Conservation (phyloP, 495 filamentous ascomycete genomes). For the Bathelium albidoporum region DNA sequence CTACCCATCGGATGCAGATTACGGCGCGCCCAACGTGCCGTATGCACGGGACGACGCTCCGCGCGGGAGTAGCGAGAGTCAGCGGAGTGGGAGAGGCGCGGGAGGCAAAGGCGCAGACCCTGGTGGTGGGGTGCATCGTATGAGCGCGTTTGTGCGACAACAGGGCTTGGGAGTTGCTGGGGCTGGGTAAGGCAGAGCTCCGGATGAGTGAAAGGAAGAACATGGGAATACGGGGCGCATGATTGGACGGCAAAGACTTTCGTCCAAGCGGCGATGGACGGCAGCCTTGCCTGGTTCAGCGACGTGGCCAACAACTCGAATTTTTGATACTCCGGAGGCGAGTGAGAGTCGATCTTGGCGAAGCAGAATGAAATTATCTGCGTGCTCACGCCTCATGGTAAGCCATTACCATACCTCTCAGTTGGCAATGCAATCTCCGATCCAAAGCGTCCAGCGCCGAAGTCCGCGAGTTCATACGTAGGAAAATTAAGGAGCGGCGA, state of each 20-base stretch:
- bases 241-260: too few species aligned
- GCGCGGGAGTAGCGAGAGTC: background rate
- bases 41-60: background rate
- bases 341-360: too few species aligned
- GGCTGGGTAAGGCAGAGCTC: background rate
- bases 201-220: background rate
- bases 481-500: background rate
- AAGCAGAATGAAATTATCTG: too few species aligned
- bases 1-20: background rate
- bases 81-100: background rate
- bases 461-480: background rate
- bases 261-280: too few species aligned
- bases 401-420: too few species aligned
- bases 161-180: background rate
- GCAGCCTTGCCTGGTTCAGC: too few species aligned
- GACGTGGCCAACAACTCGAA: too few species aligned
- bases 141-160: conserved; percentile 2
- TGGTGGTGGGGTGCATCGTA: background rate
- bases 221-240: background rate
- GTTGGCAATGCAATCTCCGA: too few species aligned
- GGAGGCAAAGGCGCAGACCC: background rate
- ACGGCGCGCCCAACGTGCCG: background rate
- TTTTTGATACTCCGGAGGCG: too few species aligned
- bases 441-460: background rate
- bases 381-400: too few species aligned